phyloP scores from a whole-genome alignment of 2,329 filamentous ascomycete species.

The Trichoderma sp. region DNA sequence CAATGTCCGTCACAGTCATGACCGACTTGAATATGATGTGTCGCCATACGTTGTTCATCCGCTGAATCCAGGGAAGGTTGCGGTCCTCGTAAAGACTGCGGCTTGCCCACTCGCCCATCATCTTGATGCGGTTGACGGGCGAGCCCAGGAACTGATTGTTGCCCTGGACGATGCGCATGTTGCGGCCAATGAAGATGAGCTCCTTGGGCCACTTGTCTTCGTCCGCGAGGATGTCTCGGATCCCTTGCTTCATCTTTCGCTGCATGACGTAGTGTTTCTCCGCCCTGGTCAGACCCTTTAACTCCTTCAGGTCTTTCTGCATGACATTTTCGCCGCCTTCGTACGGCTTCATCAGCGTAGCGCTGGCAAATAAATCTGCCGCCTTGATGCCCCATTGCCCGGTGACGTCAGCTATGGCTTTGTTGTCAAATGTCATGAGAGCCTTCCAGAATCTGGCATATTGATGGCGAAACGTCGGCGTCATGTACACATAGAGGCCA shows the following conservation, averaged over 20 bases:
- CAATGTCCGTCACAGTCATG: conserved; percentile 74
- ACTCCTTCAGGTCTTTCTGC: conserved; percentile 62
- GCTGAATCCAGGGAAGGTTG: conserved; percentile 64
- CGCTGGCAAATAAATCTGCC: conserved; percentile 87
- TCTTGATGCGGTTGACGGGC: conserved; percentile 90
- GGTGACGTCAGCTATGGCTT: conserved; percentile 73
- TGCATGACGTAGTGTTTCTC: conserved; percentile 92
- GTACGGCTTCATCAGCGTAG: conserved; percentile 88
- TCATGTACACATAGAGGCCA: conserved; percentile 92
- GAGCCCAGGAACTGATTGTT: conserved; percentile 91
- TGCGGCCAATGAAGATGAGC: conserved; percentile 88
- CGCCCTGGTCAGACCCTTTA: conserved; percentile 59
- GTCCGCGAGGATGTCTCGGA: conserved; percentile 73
- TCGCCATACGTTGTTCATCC: conserved; percentile 70
- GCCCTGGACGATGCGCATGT: conserved; percentile 89
- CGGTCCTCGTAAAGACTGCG: conserved; percentile 77
- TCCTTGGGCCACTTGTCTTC: conserved; percentile 89
- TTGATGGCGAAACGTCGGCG: conserved; percentile 78
- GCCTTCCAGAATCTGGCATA: conserved; percentile 93
- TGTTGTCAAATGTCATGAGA: conserved; percentile 90
- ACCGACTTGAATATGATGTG: conserved; percentile 84
- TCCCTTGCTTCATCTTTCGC: conserved; percentile 72
- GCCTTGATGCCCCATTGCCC: conserved; percentile 84
- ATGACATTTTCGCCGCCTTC: conserved; percentile 77
- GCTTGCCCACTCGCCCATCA: conserved; percentile 89